Conservation (phyloP, 108 stramenopile species). For the Bacterosira constricta region DNA sequence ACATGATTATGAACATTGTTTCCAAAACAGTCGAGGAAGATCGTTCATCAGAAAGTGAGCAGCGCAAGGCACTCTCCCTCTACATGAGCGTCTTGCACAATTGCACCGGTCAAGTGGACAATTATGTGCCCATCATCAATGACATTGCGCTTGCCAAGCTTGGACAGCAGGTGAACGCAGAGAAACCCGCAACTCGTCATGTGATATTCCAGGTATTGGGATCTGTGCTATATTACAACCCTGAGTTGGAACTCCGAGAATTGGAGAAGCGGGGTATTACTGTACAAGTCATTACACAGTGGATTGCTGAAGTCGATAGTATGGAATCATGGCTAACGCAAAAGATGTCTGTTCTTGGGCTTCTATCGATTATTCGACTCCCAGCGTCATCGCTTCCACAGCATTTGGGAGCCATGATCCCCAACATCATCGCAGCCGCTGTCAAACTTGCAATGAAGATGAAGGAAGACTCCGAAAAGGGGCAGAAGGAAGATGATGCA, state of each 20-base stretch:
- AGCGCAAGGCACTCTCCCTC: slow-evolving; percentile 80
- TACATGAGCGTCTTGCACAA: slow-evolving; percentile 92
- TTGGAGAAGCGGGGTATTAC: slow-evolving; percentile 86
- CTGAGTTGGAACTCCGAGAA: slow-evolving; percentile 82
- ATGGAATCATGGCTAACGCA: slow-evolving; percentile 73
- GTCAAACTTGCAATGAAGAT: slow-evolving; percentile 60
- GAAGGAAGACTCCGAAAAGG: slow-evolving; percentile 77
- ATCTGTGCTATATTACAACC: slow-evolving; percentile 89
- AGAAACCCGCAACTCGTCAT: slow-evolving; percentile 70
- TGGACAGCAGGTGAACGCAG: slow-evolving; percentile 79
- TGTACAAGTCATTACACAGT: slow-evolving; percentile 81
- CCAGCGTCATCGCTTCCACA: slow-evolving; percentile 71
- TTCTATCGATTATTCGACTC: slow-evolving; percentile 67
- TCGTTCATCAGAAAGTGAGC: slow-evolving; percentile 84
- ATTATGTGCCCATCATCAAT: slow-evolving; percentile 82
- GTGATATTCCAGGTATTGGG: slow-evolving; percentile 86
- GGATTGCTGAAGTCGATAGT: slow-evolving; percentile 72
- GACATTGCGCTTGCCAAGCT: slow-evolving; percentile 83
- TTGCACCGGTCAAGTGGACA: slow-evolving; percentile 84
- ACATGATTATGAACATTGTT: slow-evolving; percentile 88
- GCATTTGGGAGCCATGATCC: slow-evolving; percentile 58
- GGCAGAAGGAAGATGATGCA: slow-evolving; percentile 45
- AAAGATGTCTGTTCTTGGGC: slow-evolving; percentile 83
- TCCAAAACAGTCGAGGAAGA: slow-evolving; percentile 88
- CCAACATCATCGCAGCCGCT: slow-evolving; percentile 71